phyloP scores from a whole-genome alignment of 2,329 filamentous ascomycete genomes.

The Dendrostoma leiphaemia region DNA sequence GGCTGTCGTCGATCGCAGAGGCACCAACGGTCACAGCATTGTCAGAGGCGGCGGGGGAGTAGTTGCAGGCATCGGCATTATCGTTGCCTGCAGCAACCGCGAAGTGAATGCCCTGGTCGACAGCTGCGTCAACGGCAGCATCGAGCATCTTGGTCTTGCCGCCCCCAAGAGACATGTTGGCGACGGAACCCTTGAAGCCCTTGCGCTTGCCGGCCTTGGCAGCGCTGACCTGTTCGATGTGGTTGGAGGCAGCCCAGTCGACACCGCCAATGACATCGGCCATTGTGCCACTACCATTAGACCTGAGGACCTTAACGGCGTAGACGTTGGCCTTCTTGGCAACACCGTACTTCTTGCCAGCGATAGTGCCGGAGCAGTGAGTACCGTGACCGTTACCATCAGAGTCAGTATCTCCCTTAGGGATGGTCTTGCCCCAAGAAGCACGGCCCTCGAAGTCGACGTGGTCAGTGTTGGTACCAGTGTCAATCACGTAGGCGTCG shows the following conservation, averaged over 20 bases:
- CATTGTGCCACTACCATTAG: constrained; percentile 98
- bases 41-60: constrained; percentile 89
- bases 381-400: constrained; percentile 99
- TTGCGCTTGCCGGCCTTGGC: constrained; percentile 88
- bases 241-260: constrained; percentile 83
- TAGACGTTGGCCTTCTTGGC: constrained; percentile 98
- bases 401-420: constrained; percentile 74
- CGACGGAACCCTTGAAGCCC: constrained; percentile 97
- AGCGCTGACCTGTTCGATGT: constrained; percentile 70
- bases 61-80: constrained; percentile 98
- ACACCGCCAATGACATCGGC: constrained; percentile 98
- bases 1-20: constrained; percentile 88
- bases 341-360: constrained; percentile 98
- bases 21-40: constrained; percentile 96
- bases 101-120: constrained; percentile 90
- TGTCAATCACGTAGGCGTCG: constrained; percentile 98
- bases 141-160: constrained; percentile 94
- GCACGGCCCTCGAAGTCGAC: constrained; percentile 97
- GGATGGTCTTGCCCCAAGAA: constrained; percentile 96
- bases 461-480: constrained; percentile 89
- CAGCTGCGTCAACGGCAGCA: constrained; percentile 88
- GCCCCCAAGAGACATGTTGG: constrained; percentile 99
- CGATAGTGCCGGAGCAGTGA: constrained; percentile 97
- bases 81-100: constrained; percentile 98
- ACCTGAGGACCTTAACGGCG: constrained; percentile 96